Evolutionary conservation across 495 filamentous ascomycete genomes (phyloP).

Genomic region (Clavariopsis aquatica): DNA sequence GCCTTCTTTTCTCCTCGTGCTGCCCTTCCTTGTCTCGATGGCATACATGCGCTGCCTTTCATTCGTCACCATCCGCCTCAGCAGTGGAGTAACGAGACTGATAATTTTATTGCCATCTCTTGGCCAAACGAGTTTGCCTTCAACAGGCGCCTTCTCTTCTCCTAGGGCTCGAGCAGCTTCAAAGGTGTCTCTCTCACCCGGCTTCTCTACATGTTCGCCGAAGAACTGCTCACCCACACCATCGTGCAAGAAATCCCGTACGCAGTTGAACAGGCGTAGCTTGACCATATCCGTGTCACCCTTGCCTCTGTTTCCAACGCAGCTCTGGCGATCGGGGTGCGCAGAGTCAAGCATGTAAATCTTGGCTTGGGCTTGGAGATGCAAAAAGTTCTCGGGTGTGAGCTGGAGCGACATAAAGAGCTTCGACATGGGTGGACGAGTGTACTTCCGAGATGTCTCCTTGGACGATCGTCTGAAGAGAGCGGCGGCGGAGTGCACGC

Average conservation of each 20-base stretch:
- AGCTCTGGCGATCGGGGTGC: constrained; percentile 59
- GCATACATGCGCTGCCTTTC: constrained; percentile 65
- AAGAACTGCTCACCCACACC: constrained; percentile 61
- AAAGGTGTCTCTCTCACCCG: constrained; percentile 20
- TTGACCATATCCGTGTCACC: constrained; percentile 64
- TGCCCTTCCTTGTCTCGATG: constrained; percentile 57
- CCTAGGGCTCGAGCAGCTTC: constrained; percentile 26
- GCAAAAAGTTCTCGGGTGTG: constrained; percentile 59
- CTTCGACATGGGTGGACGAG: constrained; percentile 63
- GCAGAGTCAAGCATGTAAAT: constrained; percentile 61
- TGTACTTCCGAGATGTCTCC: constrained; percentile 57
- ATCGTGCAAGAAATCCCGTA: constrained; percentile 58
- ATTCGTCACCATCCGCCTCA: constrained; percentile 66
- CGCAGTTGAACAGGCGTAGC: constrained; percentile 60
- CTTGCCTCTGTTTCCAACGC: constrained; percentile 60
- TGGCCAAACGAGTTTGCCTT: constrained; percentile 57
- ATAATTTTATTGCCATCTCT: constrained; percentile 57
- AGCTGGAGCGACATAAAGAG: constrained; percentile 60
- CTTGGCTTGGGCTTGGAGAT: constrained; percentile 62
- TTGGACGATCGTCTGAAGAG: constrained; percentile 57
- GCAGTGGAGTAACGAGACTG: constrained; percentile 57
- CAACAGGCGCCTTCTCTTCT: constrained; percentile 16
- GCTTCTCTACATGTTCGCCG: constrained; percentile 47
- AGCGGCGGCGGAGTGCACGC: constrained; percentile 60
- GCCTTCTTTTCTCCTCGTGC: constrained; percentile 51